These are phyloP conservation scores for Moniliella sp. DNA, from an alignment of 1,284 basidiomycete species.

Conservation along the genomic window DNA sequence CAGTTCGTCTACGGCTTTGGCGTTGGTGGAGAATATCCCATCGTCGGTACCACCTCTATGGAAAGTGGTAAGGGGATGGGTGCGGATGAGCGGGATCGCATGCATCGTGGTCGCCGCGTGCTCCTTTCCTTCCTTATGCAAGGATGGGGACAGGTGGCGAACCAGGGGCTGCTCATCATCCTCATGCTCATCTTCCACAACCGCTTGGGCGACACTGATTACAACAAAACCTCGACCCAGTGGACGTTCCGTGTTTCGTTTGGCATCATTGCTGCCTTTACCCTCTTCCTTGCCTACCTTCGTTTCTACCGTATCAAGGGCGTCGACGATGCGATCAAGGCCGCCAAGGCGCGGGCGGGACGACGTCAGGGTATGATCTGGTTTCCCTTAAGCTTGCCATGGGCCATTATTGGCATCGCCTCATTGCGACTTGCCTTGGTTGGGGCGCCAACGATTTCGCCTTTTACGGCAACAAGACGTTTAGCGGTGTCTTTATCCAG, in stretches of 20 bases:
- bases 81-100: conserved; percentile 38
- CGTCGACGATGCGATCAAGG: conserved; percentile 32
- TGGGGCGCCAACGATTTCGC: conserved; percentile 41
- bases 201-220: conserved; percentile 33
- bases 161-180: conserved; percentile 39
- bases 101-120: conserved; percentile 41
- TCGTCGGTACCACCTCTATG: conserved; percentile 41
- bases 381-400: conserved; percentile 38
- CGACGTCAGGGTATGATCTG: conserved; percentile 39
- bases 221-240: conserved; percentile 37
- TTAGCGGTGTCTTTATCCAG: conserved; percentile 25
- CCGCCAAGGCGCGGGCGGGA: conserved; percentile 37
- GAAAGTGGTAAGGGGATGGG: conserved; percentile 37
- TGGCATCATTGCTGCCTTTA: conserved; percentile 38
- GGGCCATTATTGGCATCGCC: conserved; percentile 39
- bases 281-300: conserved; percentile 41
- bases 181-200: conserved; percentile 39
- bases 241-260: conserved; percentile 42
- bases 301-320: conserved; percentile 38
- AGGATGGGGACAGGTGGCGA: conserved; percentile 41
- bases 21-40: conserved; percentile 41
- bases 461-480: conserved; percentile 37
- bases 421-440: conserved; percentile 38
- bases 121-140: conserved; percentile 41
- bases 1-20: conserved; percentile 39